Conservation (phyloP, 1,284 basidiomycete genomes). For the Malassezia pachydermatis region DNA sequence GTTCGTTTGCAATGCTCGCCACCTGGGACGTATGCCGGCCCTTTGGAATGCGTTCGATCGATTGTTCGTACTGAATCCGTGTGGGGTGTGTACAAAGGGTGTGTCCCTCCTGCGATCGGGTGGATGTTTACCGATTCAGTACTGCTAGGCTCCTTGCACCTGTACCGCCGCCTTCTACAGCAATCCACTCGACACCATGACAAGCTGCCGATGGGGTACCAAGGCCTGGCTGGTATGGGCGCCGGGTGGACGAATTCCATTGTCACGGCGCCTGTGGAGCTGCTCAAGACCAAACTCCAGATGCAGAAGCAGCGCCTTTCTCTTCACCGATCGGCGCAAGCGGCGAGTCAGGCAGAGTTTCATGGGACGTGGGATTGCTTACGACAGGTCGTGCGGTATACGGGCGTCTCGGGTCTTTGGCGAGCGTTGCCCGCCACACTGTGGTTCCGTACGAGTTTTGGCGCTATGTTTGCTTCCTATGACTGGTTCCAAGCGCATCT, state of each 20-base stretch:
- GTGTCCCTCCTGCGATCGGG: conserved; percentile 59
- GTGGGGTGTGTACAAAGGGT: conserved; percentile 51
- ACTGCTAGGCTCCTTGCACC: conserved; percentile 59
- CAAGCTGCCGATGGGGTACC: conserved; percentile 24
- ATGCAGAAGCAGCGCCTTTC: conserved; percentile 58
- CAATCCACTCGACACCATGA: not conserved
- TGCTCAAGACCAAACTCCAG: conserved; percentile 60
- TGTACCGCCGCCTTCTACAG: conserved; percentile 20
- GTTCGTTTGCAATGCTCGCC: conserved; percentile 64
- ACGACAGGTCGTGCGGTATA: conserved; percentile 34
- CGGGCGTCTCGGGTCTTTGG: conserved; percentile 45
- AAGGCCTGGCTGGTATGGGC: conserved; percentile 58
- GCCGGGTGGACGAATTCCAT: conserved; percentile 65
- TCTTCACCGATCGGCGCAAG: conserved; percentile 18
- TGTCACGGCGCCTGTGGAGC: conserved; percentile 58
- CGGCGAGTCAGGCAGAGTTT: conserved; percentile 18
- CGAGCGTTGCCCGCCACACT: conserved; percentile 48
- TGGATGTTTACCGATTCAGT: conserved; percentile 68
- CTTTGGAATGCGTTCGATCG: conserved; percentile 59
- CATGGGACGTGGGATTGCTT: conserved; percentile 47
- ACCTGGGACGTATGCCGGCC: conserved; percentile 60
- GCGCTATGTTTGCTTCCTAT: conserved; percentile 45
- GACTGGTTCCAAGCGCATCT: conserved; percentile 38
- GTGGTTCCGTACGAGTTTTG: conserved; percentile 43
- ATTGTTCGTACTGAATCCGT: conserved; percentile 57